Conservation (phyloP, 495 filamentous ascomycete species). For the Mytilinidion resinicola region DNA sequence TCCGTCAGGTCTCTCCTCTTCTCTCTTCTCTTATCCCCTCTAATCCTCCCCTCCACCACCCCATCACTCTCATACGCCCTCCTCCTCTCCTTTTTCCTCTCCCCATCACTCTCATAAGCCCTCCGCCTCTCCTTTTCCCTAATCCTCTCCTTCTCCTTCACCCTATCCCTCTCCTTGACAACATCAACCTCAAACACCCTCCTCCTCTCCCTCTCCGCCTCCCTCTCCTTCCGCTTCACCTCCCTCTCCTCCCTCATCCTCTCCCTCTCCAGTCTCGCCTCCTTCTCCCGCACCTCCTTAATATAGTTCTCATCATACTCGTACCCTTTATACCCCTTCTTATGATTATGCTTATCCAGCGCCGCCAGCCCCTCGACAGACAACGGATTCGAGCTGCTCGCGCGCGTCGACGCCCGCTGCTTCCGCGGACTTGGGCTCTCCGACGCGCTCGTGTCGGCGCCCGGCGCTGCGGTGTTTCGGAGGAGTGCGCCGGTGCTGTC, state of each 20-base stretch:
- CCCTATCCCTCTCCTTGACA: conserved; percentile 32
- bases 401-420: conserved; percentile 1
- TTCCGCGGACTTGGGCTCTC: conserved; percentile 24
- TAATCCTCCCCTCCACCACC: conserved; percentile 27
- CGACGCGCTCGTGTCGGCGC: conserved; percentile 11
- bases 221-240: conserved; percentile 34
- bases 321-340: conserved; percentile 34
- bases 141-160: conserved; percentile 29
- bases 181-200: conserved; percentile 18
- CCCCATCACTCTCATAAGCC: conserved; percentile 30
- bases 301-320: conserved; percentile 32
- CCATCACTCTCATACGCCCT: conserved; percentile 16
- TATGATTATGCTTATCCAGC: conserved; percentile 35
- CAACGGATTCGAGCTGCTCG: conserved; percentile 22
- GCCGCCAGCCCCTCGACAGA: conserved; percentile 34
- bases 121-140: conserved; percentile 13
- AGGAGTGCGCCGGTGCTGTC: conserved; percentile 35
- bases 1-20: conserved; percentile 16
- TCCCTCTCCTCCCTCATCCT: conserved; percentile 26
- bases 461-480: conserved; percentile 10
- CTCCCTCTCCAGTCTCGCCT: conserved; percentile 23
- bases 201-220: conserved; percentile 19
- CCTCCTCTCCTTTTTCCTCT: conserved; percentile 18
- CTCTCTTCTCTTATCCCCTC: conserved; percentile 25
- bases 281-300: conserved; percentile 25